Evolutionary conservation across 192 early-diverging fungal species (phyloP).

Genomic region (Phycomyces blakesleeanus): DNA sequence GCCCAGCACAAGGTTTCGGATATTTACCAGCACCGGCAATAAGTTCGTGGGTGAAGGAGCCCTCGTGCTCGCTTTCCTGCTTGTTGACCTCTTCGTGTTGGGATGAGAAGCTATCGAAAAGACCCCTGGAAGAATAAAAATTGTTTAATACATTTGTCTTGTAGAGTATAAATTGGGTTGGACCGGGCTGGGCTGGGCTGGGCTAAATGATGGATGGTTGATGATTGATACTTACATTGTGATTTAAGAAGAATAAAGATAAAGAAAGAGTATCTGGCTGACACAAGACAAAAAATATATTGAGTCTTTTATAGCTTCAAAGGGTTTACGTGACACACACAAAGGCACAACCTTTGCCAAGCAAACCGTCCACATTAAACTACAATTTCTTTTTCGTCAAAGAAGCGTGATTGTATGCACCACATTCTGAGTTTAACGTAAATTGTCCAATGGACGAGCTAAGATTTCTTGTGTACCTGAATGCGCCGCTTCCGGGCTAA

Average conservation of each 20-base stretch:
- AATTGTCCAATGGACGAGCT: too few species aligned
- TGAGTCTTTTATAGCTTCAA: not conserved
- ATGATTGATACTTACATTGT: not conserved
- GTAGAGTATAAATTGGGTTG: too few species aligned
- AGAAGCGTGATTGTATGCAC: too few species aligned
- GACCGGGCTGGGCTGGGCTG: too few species aligned
- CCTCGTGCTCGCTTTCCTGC: conserved; percentile 18
- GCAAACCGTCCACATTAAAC: not conserved
- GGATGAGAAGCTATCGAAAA: conserved; percentile 14
- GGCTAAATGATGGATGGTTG: too few species aligned
- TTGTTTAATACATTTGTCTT: too few species aligned
- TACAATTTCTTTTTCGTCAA: not conserved
- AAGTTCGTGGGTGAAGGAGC: conserved; percentile 32
- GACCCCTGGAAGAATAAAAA: too few species aligned
- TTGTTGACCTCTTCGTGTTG: conserved; percentile 23
- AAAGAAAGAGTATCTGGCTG: not conserved
- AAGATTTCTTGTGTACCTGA: conserved; percentile 1
- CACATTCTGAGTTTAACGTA: too few species aligned
- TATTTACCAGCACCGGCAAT: conserved; percentile 39
- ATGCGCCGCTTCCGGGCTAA: not conserved
- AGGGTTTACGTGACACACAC: not conserved
- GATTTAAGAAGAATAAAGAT: not conserved
- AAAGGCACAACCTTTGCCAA: not conserved
- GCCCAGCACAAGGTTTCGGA: not conserved
- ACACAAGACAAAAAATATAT: not conserved